Evolutionary conservation across 1,284 basidiomycete genomes (phyloP).

Genomic region (Moesziomyces aphidis): DNA sequence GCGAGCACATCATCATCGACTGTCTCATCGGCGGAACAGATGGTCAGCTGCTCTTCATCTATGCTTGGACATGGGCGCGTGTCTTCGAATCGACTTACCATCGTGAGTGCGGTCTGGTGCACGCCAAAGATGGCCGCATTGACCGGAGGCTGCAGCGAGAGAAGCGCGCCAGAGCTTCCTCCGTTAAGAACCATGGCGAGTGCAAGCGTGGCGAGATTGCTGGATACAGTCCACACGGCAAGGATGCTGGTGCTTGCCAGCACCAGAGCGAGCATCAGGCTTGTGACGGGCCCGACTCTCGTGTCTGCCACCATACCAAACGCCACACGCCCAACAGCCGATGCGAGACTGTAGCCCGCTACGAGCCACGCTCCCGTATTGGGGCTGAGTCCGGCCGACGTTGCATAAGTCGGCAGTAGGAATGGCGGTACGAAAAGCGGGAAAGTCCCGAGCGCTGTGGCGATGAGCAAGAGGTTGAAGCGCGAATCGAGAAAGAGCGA

Average conservation of each 20-base stretch:
- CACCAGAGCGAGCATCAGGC: conserved; percentile 34
- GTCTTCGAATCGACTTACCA: conserved; percentile 13
- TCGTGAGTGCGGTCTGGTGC: conserved; percentile 38
- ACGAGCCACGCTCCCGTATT: conserved; percentile 61
- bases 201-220: conserved; percentile 28
- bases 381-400: conserved; percentile 54
- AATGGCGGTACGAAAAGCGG: conserved; percentile 68
- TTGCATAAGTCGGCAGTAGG: conserved; percentile 67
- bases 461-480: conserved; percentile 63
- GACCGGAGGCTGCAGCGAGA: conserved; percentile 50
- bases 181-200: conserved; percentile 54
- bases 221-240: conserved; percentile 48
- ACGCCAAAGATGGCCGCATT: conserved; percentile 51
- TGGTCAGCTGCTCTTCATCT: background rate
- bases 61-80: too few relatives aligned
- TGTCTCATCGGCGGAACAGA: background rate
- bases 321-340: conserved; percentile 39
- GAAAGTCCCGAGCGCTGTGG: conserved; percentile 65
- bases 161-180: conserved; percentile 42
- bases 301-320: conserved; percentile 53
- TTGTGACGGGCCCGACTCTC: conserved; percentile 46
- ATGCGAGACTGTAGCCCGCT: conserved; percentile 52
- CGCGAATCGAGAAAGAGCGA: conserved; percentile 61
- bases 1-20: conserved; percentile 46
- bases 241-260: conserved; percentile 42